Percentiles rank a stretch among this genome's conserved stretches.
Evolutionary conservation across 2,329 filamentous ascomycete genomes (phyloP).

Genomic region (Pseudogymnoascus verrucosus): DNA sequence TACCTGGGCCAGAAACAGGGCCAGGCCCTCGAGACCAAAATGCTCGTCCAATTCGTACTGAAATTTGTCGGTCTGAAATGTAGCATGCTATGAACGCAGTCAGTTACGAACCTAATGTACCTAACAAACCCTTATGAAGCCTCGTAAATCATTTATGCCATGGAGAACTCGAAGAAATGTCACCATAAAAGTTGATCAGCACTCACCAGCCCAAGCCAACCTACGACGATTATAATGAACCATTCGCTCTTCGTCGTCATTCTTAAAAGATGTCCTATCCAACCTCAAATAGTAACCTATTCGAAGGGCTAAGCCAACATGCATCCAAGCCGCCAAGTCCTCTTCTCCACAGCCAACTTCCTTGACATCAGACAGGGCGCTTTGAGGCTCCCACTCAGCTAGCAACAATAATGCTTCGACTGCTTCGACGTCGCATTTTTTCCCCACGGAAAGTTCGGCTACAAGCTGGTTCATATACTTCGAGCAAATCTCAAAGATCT

Average conservation of each 20-base stretch:
- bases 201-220: constrained; percentile 56
- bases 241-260: constrained; percentile 50
- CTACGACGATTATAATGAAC: constrained; percentile 54
- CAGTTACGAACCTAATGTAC: neutral
- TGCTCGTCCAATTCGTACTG: constrained; percentile 61
- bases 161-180: neutral
- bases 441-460: constrained; percentile 57
- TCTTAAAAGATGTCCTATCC: constrained; percentile 59
- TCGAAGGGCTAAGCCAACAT: constrained; percentile 61
- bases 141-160: neutral
- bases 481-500: constrained; percentile 57
- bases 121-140: neutral
- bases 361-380: constrained; percentile 29
- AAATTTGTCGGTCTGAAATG: constrained; percentile 54
- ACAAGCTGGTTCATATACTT: constrained; percentile 63
- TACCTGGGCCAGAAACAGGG: constrained; percentile 48
- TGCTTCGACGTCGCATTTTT: constrained; percentile 59
- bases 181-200: constrained; percentile 16
- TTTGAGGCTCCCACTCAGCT: constrained; percentile 54
- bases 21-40: constrained; percentile 69
- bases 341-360: constrained; percentile 64
- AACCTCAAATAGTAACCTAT: constrained; percentile 63
- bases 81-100: constrained; percentile 42
- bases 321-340: constrained; percentile 70
- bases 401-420: constrained; percentile 63